Evolutionary conservation across 2,329 filamentous ascomycete species (phyloP).

Genomic region (Xylariaceae sp.): DNA sequence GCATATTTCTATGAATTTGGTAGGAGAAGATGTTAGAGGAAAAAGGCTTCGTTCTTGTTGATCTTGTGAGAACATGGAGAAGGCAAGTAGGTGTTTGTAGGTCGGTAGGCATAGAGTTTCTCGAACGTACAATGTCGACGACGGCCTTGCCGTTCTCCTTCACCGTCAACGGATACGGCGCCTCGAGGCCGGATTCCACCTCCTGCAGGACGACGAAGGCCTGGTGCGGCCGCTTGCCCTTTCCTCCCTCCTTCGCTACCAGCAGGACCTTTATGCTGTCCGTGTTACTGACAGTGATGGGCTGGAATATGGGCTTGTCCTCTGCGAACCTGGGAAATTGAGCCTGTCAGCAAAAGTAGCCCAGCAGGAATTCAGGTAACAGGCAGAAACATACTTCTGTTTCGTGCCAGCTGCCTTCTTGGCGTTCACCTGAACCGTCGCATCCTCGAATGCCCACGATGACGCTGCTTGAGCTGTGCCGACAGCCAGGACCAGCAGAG

Average conservation of each 20-base stretch:
- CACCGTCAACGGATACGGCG: slow-evolving; percentile 75
- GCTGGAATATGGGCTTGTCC: slow-evolving; percentile 54
- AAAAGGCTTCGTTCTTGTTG: no score
- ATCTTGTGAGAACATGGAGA: no score
- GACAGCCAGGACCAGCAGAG: slow-evolving; percentile 43
- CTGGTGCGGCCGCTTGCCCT: slow-evolving; percentile 83
- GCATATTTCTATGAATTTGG: slow-evolving; percentile 87
- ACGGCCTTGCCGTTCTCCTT: slow-evolving; percentile 86
- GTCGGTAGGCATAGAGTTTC: slow-evolving; percentile 27
- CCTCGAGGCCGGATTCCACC: slow-evolving; percentile 68
- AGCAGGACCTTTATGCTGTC: slow-evolving; percentile 79
- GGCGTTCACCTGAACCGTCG: slow-evolving; percentile 56
- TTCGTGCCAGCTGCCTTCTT: slow-evolving; percentile 60
- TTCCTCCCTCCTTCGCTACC: slow-evolving; percentile 73
- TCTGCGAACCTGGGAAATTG: slow-evolving; percentile 50
- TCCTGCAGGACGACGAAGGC: slow-evolving; percentile 84
- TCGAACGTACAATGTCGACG: slow-evolving; percentile 67
- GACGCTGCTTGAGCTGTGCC: slow-evolving; percentile 48
- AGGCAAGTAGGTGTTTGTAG: background rate
- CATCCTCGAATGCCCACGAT: slow-evolving; percentile 71
- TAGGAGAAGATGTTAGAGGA: no score
- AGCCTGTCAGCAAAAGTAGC: slow-evolving; percentile 4
- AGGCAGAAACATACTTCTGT: slow-evolving; percentile 63
- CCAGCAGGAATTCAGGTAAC: no score
- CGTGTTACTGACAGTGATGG: slow-evolving; percentile 58